These are phyloP conservation scores for Wolfiporia cocos DNA, from an alignment of 1,284 basidiomycete species.

Conservation along the genomic window DNA sequence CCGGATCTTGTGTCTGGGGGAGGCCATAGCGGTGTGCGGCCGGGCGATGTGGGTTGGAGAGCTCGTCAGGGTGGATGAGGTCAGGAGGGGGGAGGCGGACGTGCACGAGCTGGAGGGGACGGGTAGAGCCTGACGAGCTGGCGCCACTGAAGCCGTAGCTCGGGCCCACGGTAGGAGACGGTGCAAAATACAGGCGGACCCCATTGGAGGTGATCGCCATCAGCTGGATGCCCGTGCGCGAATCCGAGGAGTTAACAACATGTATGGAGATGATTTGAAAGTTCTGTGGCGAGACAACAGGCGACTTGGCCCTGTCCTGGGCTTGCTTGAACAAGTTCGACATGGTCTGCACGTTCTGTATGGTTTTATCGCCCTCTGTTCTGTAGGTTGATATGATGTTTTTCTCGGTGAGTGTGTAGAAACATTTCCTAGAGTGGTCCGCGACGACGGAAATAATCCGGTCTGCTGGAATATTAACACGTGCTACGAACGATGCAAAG, in stretches of 20 bases:
- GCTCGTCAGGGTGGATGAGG: slow-evolving; percentile 70
- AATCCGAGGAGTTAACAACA: slow-evolving; percentile 55
- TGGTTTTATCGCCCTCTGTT: slow-evolving; percentile 51
- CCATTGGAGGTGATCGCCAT: slow-evolving; percentile 78
- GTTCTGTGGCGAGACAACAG: slow-evolving; percentile 59
- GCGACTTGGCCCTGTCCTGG: slow-evolving; percentile 70
- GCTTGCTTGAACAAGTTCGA: slow-evolving; percentile 64
- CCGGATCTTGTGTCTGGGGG: slow-evolving; percentile 37
- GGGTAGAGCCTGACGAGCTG: slow-evolving; percentile 30
- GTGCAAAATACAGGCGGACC: slow-evolving; percentile 75
- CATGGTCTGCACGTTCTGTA: slow-evolving; percentile 64
- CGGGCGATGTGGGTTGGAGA: slow-evolving; percentile 42
- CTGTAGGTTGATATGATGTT: slow-evolving; percentile 68
- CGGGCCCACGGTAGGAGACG: slow-evolving; percentile 34
- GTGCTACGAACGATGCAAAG: neutral
- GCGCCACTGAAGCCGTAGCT: slow-evolving; percentile 35
- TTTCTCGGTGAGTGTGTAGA: slow-evolving; percentile 71
- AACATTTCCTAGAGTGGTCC: slow-evolving; percentile 59
- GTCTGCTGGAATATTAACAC: slow-evolving; percentile 38
- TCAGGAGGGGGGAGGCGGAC: slow-evolving; percentile 76
- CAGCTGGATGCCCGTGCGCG: slow-evolving; percentile 64
- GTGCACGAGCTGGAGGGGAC: slow-evolving; percentile 63
- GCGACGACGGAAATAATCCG: slow-evolving; percentile 62
- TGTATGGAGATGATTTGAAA: slow-evolving; percentile 66
- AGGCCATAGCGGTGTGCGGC: slow-evolving; percentile 36